Conservation (phyloP, 768 basidiomycete species). For the Lactarius trivialis region DNA sequence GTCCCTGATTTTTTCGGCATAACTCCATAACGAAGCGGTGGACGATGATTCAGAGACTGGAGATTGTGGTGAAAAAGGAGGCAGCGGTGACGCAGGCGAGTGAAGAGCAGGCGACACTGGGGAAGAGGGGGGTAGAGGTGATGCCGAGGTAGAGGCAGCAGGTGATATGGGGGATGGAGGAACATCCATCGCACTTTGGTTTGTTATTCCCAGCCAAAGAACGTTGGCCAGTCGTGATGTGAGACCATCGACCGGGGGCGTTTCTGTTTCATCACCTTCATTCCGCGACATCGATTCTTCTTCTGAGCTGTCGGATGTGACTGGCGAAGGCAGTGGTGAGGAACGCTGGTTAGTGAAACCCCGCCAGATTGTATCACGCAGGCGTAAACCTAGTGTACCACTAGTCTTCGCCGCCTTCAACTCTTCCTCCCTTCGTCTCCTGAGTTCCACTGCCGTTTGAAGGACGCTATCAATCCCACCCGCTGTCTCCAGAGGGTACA, state of each 20-base stretch:
- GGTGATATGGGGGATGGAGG: conserved; percentile 38
- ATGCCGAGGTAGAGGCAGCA: conserved; percentile 31
- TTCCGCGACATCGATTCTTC: conserved; percentile 29
- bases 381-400: conserved; percentile 46
- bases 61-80: conserved; percentile 24
- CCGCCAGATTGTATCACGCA: conserved; percentile 60
- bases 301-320: conserved; percentile 27
- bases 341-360: conserved; percentile 52
- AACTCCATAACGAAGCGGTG: conserved; percentile 44
- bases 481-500: conserved; percentile 55
- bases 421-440: conserved; percentile 42
- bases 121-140: conserved; percentile 33
- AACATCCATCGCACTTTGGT: conserved; percentile 65
- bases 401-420: conserved; percentile 29
- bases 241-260: conserved; percentile 30
- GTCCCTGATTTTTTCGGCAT: conserved; percentile 67
- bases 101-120: conserved; percentile 29
- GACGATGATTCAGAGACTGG: conserved; percentile 19
- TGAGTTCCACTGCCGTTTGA: conserved; percentile 59
- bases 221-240: conserved; percentile 51
- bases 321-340: conserved; percentile 34
- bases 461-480: conserved; percentile 68
- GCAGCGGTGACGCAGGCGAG: conserved; percentile 20
- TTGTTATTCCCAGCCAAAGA: conserved; percentile 75
- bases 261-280: conserved; percentile 44